These are phyloP conservation scores for Candida boidinii DNA, from an alignment of 805 yeast genomes.

Conservation along the genomic window DNA sequence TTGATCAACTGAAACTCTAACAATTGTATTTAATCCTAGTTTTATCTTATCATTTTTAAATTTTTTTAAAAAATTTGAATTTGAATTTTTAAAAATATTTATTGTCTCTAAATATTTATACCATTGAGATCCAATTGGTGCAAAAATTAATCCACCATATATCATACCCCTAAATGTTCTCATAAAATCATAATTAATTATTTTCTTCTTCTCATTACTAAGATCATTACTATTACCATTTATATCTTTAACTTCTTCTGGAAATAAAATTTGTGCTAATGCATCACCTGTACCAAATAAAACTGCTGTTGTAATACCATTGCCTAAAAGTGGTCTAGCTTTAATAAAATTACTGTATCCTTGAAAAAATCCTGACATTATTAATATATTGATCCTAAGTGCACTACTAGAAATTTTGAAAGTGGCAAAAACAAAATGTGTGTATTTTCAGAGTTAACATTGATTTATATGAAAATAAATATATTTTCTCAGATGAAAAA, in stretches of 20 bases:
- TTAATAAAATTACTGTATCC: constrained; percentile 4
- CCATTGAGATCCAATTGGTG: constrained; percentile 71
- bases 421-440: too few species aligned
- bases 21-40: constrained; percentile 25
- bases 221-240: too few species aligned
- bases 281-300: constrained; percentile 71
- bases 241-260: constrained; percentile 11
- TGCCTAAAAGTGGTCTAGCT: constrained; percentile 33
- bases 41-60: constrained; percentile 22
- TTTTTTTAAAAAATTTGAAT: constrained; percentile 21
- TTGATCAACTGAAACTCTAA: constrained; percentile 66
- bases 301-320: constrained; percentile 39
- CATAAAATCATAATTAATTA: constrained; percentile 38
- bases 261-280: constrained; percentile 55
- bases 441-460: too few species aligned
- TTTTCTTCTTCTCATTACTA: too few species aligned
- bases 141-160: constrained; percentile 69
- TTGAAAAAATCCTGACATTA: background rate
- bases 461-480: too few species aligned
- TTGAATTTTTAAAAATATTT: too few species aligned
- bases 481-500: too few species aligned
- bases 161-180: constrained; percentile 56
- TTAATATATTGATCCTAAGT: too few species aligned
- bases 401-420: too few species aligned
- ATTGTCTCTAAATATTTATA: constrained; percentile 42